Percentiles rank a stretch among this genome's conserved stretches.
Conservation (phyloP, 805 yeast genomes). For the Nakazawaea ambrosiae region DNA sequence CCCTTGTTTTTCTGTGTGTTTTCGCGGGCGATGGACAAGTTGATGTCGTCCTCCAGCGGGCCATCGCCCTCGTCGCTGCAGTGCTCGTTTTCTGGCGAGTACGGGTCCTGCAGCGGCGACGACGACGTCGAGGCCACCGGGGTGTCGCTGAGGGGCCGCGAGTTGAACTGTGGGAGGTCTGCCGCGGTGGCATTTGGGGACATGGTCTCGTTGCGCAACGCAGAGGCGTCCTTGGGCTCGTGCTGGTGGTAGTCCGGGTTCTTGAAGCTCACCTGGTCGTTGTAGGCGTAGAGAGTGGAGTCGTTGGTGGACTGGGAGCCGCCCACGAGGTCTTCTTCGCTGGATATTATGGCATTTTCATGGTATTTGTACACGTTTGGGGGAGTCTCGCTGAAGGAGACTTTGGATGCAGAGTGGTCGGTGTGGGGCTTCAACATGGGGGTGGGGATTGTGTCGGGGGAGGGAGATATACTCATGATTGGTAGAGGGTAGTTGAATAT, state of each 20-base stretch:
- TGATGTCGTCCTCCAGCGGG: slow-evolving; percentile 12
- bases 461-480: too few relatives aligned
- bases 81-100: slow-evolving; percentile 20
- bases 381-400: slow-evolving; percentile 10
- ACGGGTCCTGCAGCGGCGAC: slow-evolving; percentile 36
- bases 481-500: too few relatives aligned
- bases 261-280: not conserved
- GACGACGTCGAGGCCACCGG: slow-evolving; percentile 54
- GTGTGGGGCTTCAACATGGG: too few relatives aligned
- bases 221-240: not conserved
- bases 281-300: not conserved
- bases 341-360: slow-evolving; percentile 7
- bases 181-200: not conserved
- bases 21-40: slow-evolving; percentile 8
- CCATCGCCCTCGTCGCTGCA: slow-evolving; percentile 16
- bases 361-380: slow-evolving; percentile 8
- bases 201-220: not conserved
- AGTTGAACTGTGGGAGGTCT: slow-evolving; percentile 51
- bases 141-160: slow-evolving; percentile 69
- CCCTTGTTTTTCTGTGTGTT: slow-evolving; percentile 25
- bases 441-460: too few relatives aligned
- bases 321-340: slow-evolving; percentile 8
- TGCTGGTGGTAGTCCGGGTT: slow-evolving; percentile 6
- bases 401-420: not conserved
- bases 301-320: not conserved